Evolutionary conservation across 2,329 filamentous ascomycete genomes (phyloP).

Genomic region (Colletotrichum filicis): DNA sequence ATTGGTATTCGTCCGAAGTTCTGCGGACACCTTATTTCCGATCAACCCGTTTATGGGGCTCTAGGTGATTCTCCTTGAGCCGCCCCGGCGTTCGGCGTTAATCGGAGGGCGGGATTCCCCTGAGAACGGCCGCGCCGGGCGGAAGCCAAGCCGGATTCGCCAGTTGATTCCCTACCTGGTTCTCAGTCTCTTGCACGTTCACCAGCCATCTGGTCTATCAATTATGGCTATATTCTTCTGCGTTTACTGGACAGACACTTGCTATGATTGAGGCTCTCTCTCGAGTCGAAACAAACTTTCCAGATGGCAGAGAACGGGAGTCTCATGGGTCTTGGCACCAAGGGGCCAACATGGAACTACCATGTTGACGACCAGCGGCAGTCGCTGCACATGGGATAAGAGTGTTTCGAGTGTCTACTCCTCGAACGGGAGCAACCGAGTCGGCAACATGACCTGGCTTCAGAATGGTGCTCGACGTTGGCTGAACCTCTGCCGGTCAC

Average conservation of each 20-base stretch:
- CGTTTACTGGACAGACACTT: background rate
- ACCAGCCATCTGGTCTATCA: background rate
- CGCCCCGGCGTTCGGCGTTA: slow-evolving; percentile 19
- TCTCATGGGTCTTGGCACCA: slow-evolving; percentile 18
- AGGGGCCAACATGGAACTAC: slow-evolving; percentile 15
- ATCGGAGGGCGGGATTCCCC: background rate
- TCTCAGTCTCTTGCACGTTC: background rate
- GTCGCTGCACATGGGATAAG: slow-evolving; percentile 6
- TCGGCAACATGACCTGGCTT: background rate
- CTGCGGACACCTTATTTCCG: slow-evolving; percentile 29
- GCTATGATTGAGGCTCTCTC: background rate
- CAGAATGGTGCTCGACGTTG: background rate
- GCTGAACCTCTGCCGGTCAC: slow-evolving; percentile 16
- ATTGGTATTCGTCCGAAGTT: slow-evolving; percentile 32
- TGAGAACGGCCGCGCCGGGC: background rate
- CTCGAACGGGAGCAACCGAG: slow-evolving; percentile 28
- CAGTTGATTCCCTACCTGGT: background rate
- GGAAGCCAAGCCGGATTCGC: background rate
- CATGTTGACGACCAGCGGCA: background rate
- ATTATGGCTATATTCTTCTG: background rate
- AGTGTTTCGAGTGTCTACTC: slow-evolving; percentile 15
- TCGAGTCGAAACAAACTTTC: slow-evolving; percentile 3
- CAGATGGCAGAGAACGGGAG: background rate
- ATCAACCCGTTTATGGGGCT: background rate
- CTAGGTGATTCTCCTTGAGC: background rate